Percentiles rank a stretch among this genome's conserved stretches.
Evolutionary conservation across 2,329 filamentous ascomycete genomes (phyloP).

Genomic region (Xylaria sp.): DNA sequence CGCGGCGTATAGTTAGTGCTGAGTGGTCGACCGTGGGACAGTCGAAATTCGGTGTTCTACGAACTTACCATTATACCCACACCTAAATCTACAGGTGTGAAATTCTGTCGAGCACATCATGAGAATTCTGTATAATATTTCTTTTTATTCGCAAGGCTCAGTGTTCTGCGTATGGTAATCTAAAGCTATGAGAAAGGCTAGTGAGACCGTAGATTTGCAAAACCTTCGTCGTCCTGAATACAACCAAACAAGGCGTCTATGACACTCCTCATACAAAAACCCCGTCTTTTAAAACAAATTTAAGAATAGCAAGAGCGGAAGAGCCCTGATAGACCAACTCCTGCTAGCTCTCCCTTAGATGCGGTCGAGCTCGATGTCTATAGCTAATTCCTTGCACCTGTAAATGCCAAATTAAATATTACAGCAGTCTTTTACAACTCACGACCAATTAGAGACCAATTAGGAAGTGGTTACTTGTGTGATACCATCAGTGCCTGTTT

Average conservation of each 20-base stretch:
- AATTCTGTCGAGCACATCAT: too few species aligned
- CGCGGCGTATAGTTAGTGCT: too few species aligned
- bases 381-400: conserved; percentile 21
- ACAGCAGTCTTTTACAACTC: not conserved
- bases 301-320: conserved; percentile 27
- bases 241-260: conserved; percentile 11
- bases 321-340: conserved; percentile 9
- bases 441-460: conserved; percentile 15
- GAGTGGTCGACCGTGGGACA: not conserved
- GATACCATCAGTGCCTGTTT: conserved; percentile 72
- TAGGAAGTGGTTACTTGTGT: conserved; percentile 42
- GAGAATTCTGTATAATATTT: too few species aligned
- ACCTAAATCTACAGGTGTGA: too few species aligned
- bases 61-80: conserved; percentile 10
- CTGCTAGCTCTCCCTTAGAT: not conserved
- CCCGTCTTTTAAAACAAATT: conserved; percentile 1
- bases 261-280: conserved; percentile 7
- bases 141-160: not conserved
- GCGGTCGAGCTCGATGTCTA: conserved; percentile 15
- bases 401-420: not conserved
- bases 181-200: not conserved
- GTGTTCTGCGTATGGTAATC: not conserved
- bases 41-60: not conserved
- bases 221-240: conserved; percentile 9
- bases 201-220: not conserved